phyloP scores from a whole-genome alignment of 2,329 filamentous ascomycete genomes.

The Alternaria hordeiaustralica region DNA sequence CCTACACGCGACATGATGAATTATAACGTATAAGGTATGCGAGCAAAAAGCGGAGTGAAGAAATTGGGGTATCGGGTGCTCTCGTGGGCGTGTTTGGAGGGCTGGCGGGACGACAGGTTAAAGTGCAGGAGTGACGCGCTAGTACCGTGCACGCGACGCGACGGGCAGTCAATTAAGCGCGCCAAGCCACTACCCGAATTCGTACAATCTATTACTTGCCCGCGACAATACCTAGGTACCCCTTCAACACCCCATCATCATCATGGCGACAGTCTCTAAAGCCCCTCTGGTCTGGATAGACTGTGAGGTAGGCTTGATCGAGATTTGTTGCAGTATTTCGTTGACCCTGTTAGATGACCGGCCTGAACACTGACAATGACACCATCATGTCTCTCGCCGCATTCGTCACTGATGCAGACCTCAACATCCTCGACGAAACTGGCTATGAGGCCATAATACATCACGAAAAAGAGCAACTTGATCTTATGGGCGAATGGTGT shows the following conservation, averaged over 20 bases:
- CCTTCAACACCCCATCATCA: slow-evolving; percentile 7
- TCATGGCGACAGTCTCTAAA: slow-evolving; percentile 60
- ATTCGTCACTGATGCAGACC: slow-evolving; percentile 81
- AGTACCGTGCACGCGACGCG: slow-evolving; percentile 29
- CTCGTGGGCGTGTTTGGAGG: slow-evolving; percentile 29
- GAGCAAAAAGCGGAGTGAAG: slow-evolving; percentile 22
- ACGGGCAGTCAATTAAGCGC: slow-evolving; percentile 11
- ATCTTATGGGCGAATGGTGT: slow-evolving; percentile 90
- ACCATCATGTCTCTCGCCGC: slow-evolving; percentile 92
- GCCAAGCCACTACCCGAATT: slow-evolving; percentile 15
- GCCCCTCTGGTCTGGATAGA: slow-evolving; percentile 88
- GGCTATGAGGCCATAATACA: slow-evolving; percentile 85
- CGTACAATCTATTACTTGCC: slow-evolving; percentile 8
- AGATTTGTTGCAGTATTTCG: not conserved
- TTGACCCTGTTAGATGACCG: slow-evolving; percentile 78
- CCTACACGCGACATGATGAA: slow-evolving; percentile 45
- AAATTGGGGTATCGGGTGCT: slow-evolving; percentile 17
- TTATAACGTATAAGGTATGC: slow-evolving; percentile 19
- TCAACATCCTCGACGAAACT: slow-evolving; percentile 74
- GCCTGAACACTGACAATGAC: slow-evolving; percentile 77
- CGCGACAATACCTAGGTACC: slow-evolving; percentile 1
- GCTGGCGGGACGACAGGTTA: slow-evolving; percentile 28
- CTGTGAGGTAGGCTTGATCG: slow-evolving; percentile 61
- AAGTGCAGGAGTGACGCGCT: slow-evolving; percentile 25
- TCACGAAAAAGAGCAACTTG: slow-evolving; percentile 72